Evolutionary conservation across 768 basidiomycete species (phyloP), one percentile per base, ranked within the genome.

Genomic region (Inosperma sp.): DNA sequence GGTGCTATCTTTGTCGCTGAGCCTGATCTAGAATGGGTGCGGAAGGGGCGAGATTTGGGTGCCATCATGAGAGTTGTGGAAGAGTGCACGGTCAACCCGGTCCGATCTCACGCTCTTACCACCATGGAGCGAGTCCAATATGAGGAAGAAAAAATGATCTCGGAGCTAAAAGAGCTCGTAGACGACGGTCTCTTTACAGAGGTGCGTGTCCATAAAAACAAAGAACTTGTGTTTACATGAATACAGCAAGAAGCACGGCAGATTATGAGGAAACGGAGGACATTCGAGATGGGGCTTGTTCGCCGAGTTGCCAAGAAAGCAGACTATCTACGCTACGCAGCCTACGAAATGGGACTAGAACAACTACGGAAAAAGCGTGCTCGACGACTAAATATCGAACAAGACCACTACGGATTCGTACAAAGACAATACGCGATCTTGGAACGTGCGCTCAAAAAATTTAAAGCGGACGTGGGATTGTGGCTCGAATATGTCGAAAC

Each of bases 81-180:
- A n/a, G n/a, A n/a, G n/a, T n/a, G n/a, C n/a, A n/a, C n/a, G n/a
- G n/a, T n/a, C n/a, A n/a, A n/a, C n/a, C n/a, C n/a, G n/a, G n/a
- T n/a, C n/a, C n/a, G n/a, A n/a, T 0, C 12, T 2, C n/a, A 7
- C 8, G 2, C 25, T 12, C n/a, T 19, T 7, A 4, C 27, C 10
- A 68, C 19, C 53, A 94, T 97, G 93, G 93, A 97, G 77, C 80
- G 90, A 57, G 93, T 95, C 0, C 88, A 95, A 52, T 94, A 86
- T 60, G 84, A 94, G 69, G 88, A 94, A 68, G 93, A 95, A 83
- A 63, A 88, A 81, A 94, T 93, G 83, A 88, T 95, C 81, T 81
- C 84, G 40, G 93, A 96, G 83, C 86, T 95, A 65, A 93, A 91
- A 68, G 92, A 94, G 68, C 75, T 95, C 9, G 82, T 87, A 53